phyloP scores from a whole-genome alignment of 1,284 basidiomycete genomes.

The Ceraceosorus bombacis region DNA sequence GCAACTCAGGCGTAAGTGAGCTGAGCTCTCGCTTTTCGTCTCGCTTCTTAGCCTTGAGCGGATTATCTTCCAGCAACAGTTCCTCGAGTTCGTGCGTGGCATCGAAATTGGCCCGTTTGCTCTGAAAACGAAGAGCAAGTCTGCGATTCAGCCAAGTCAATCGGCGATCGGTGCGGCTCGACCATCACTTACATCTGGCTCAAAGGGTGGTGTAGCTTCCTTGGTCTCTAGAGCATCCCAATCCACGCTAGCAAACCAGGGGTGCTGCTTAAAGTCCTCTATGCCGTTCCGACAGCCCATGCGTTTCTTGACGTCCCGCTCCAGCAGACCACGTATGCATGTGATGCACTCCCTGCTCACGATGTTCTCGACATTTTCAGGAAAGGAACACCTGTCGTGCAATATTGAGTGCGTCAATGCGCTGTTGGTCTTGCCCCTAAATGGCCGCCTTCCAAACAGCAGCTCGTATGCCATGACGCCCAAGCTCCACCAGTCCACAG shows the following conservation, averaged over 20 bases:
- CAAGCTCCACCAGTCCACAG: slow-evolving; percentile 42
- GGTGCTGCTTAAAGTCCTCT: slow-evolving; percentile 60
- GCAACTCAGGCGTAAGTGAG: slow-evolving; percentile 77
- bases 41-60: slow-evolving; percentile 83
- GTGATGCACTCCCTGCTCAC: slow-evolving; percentile 29
- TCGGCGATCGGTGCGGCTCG: slow-evolving; percentile 6
- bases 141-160: neutral
- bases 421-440: slow-evolving; percentile 40
- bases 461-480: slow-evolving; percentile 41
- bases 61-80: slow-evolving; percentile 88
- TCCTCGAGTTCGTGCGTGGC: slow-evolving; percentile 98
- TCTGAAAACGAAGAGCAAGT: slow-evolving; percentile 52
- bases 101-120: slow-evolving; percentile 94
- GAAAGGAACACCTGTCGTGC: slow-evolving; percentile 36
- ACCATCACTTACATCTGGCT: slow-evolving; percentile 68
- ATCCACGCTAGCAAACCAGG: slow-evolving; percentile 79
- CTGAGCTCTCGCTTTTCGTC: slow-evolving; percentile 81
- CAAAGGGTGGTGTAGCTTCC: slow-evolving; percentile 72
- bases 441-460: slow-evolving; percentile 38
- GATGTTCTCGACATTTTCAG: slow-evolving; percentile 38
- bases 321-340: slow-evolving; percentile 55
- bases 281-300: slow-evolving; percentile 72
- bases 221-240: slow-evolving; percentile 74
- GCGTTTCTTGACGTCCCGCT: slow-evolving; percentile 72
- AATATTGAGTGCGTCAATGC: slow-evolving; percentile 39